Percentiles rank a stretch among this genome's conserved stretches.
phyloP scores from a whole-genome alignment of 805 yeast genomes.

The Starmerella vitae region DNA sequence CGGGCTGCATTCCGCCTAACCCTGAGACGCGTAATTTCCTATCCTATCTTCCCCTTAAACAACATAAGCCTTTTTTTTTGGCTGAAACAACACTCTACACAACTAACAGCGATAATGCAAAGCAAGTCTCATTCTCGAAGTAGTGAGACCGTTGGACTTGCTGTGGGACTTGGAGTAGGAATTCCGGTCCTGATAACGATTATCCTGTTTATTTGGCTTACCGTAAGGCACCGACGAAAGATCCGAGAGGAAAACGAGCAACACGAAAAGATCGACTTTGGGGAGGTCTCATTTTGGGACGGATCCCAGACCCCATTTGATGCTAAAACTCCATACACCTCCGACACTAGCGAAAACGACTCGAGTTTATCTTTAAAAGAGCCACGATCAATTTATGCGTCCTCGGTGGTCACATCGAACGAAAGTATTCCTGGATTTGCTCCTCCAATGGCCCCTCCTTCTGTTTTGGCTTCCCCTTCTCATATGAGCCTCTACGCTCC shows the following conservation, averaged over 20 bases:
- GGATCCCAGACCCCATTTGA: background rate
- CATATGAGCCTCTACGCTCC: constrained; percentile 1
- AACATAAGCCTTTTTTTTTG: too few species aligned
- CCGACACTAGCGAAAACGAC: background rate
- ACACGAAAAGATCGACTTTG: constrained; percentile 27
- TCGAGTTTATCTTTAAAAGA: background rate
- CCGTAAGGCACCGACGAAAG: constrained; percentile 25
- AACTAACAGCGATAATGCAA: background rate
- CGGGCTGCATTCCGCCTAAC: too few species aligned
- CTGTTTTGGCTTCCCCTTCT: too few species aligned
- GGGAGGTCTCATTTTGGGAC: constrained; percentile 23
- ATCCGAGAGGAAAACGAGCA: constrained; percentile 28
- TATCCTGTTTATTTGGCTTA: constrained; percentile 24
- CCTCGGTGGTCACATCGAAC: background rate
- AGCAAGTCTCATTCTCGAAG: background rate
- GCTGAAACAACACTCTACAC: background rate
- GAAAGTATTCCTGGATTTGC: background rate
- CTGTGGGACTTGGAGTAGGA: constrained; percentile 30
- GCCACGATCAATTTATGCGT: background rate
- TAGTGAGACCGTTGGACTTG: constrained; percentile 15
- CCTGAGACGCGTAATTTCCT: too few species aligned
- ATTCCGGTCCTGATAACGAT: constrained; percentile 29
- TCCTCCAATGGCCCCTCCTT: background rate
- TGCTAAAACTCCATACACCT: background rate
- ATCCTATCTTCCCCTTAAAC: too few species aligned